Base-by-base conservation (phyloP, 495 filamentous ascomycete species). In the Lasiosphaeria hispida region DNA sequence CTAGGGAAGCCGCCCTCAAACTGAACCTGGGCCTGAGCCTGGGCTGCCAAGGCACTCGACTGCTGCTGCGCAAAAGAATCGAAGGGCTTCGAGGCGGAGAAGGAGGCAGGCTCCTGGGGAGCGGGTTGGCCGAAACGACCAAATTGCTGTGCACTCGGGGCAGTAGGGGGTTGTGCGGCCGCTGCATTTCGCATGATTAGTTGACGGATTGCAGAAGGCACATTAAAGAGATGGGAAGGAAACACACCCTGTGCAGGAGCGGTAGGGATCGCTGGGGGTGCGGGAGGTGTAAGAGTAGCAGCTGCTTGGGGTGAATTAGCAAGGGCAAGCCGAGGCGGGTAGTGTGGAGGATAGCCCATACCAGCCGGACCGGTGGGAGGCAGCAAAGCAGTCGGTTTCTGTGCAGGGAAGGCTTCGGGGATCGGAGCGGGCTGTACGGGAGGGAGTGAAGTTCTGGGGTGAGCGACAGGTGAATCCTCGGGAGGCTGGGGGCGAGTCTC, bases 401-500 rank as follows among this genome's bases (percentile, higher is more conserved):
- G 80, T 18, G 83, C 78, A 17, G 82, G 76, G 59, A 86, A 77
- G 15, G 82, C 64, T 52, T 92, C 89, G 4, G 80, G 75, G 53
- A 81, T 76, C 47, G 85, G 66, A 55, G 84, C 63, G 13, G 80
- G 69, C 55, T 83, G 80, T 18, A 75, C 83, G 33, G 94, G 95
- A 62, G 95, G 92, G 23, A 97, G 78, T n/a, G 94, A 86, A 57
- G 95, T 88, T 66, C 92, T 82, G 53, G 94, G 95, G 35, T 87
- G 83, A n/a, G 92, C 85, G 57, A 92, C 85, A 10, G 95, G 94
- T 3, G 95, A 97, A 66, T 95, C 90, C 62, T 94, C 89, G 39
- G 93, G 93, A 55, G 94, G 94, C 68, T 97, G 93, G 64, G 91
- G 85, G 61, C 94, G 86, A 58, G 94, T 97, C 75, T 97, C 95